These are phyloP conservation scores for Cylindrotheca fusiformis DNA, from an alignment of 108 stramenopile species.

Conservation along the genomic window DNA sequence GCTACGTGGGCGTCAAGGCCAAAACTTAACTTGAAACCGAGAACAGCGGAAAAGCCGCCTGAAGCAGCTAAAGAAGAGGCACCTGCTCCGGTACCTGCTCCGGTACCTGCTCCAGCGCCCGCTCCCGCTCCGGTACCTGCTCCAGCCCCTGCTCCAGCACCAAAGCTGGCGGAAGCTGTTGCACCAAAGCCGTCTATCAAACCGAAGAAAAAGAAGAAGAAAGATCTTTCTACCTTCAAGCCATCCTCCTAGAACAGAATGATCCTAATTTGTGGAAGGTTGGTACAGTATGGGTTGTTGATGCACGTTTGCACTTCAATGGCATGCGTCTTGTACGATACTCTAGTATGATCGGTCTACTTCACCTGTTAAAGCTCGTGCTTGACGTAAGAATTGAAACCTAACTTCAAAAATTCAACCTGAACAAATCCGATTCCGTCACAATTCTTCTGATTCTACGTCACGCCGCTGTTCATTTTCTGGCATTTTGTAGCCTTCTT, in stretches of 20 bases:
- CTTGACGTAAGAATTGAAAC: too few species aligned
- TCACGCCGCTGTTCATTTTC: too few species aligned
- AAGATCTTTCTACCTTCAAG: constrained; percentile 57
- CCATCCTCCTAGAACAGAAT: constrained; percentile 12
- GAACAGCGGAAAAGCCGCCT: constrained; percentile 14
- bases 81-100: constrained; percentile 11
- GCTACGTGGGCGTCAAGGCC: constrained; percentile 57
- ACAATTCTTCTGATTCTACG: too few species aligned
- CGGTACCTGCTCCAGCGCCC: constrained; percentile 7
- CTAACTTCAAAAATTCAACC: too few species aligned
- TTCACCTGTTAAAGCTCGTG: too few species aligned
- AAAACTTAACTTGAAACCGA: constrained; percentile 19
- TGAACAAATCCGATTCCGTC: too few species aligned
- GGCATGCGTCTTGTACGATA: too few species aligned
- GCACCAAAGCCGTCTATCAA: constrained; percentile 31
- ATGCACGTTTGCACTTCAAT: too few species aligned
- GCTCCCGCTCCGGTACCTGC: constrained; percentile 6
- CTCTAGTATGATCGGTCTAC: too few species aligned
- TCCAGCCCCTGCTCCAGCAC: too few species aligned
- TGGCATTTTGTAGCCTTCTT: neutral
- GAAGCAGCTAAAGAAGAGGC: constrained; percentile 22
- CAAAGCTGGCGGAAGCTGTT: constrained; percentile 17
- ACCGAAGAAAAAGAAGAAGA: constrained; percentile 87
- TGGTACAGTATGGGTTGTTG: too few species aligned
- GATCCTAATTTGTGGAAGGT: too few species aligned